phyloP scores from a whole-genome alignment of 2,329 filamentous ascomycete genomes.

The Penicillium crustosum region DNA sequence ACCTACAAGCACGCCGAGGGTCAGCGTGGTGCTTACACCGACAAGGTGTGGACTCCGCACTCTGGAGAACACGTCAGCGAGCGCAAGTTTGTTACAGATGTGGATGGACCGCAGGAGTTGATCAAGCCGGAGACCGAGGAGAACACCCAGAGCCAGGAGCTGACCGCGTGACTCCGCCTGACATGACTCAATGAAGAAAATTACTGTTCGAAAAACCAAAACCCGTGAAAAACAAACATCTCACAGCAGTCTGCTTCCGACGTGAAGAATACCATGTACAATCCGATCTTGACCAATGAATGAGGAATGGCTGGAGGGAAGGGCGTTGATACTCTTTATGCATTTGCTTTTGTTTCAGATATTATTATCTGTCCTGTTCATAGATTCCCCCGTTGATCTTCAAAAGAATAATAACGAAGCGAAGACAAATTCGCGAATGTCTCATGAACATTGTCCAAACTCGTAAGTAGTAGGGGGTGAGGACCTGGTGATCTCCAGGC shows the following conservation, averaged over 20 bases:
- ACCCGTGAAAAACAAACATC: not conserved
- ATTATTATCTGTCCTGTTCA: conserved; percentile 19
- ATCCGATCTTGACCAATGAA: conserved; percentile 22
- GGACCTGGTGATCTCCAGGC: not conserved
- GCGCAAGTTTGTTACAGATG: conserved; percentile 75
- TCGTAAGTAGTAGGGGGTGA: not conserved
- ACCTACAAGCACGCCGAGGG: conserved; percentile 88
- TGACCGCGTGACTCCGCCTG: conserved; percentile 35
- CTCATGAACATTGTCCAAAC: not conserved
- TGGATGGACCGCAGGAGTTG: conserved; percentile 65
- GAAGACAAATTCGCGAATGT: conserved; percentile 5
- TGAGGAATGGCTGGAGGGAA: conserved; percentile 25
- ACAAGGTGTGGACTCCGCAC: conserved; percentile 83
- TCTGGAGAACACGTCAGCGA: conserved; percentile 74
- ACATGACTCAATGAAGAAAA: conserved; percentile 14
- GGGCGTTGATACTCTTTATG: conserved; percentile 29
- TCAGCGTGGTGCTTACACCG: conserved; percentile 78
- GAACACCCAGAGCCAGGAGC: conserved; percentile 31
- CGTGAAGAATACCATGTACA: conserved; percentile 27
- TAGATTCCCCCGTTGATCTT: conserved; percentile 25
- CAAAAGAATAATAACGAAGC: conserved; percentile 17
- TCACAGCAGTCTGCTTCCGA: conserved; percentile 3
- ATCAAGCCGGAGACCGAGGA: conserved; percentile 60
- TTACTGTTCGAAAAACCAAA: not conserved
- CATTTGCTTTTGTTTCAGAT: conserved; percentile 22